Conservation (phyloP, 2,329 filamentous ascomycete genomes). For the Onygenales sp. region DNA sequence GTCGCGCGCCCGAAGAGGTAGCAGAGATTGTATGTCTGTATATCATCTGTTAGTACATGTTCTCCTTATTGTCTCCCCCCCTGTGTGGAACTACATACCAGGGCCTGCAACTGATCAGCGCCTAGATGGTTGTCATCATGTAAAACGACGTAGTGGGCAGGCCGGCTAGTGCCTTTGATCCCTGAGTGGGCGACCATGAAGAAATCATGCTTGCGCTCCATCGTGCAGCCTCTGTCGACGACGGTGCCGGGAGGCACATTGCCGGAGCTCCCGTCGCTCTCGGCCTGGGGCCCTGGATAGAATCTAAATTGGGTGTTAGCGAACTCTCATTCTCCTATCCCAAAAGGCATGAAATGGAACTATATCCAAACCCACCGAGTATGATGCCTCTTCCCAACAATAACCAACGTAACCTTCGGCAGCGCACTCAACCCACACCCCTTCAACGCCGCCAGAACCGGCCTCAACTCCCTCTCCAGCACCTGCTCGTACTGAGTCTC, state of each 20-base stretch:
- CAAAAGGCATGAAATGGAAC: no score
- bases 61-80: no score
- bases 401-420: slow-evolving; percentile 61
- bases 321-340: no score
- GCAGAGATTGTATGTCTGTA: slow-evolving; percentile 47
- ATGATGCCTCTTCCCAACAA: slow-evolving; percentile 83
- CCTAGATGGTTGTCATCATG: slow-evolving; percentile 46
- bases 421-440: slow-evolving; percentile 43
- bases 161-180: slow-evolving; percentile 71
- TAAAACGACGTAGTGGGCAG: slow-evolving; percentile 72
- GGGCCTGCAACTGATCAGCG: slow-evolving; percentile 41
- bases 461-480: slow-evolving; percentile 53
- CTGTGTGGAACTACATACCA: slow-evolving; percentile 2
- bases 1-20: slow-evolving; percentile 78
- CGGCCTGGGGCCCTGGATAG: slow-evolving; percentile 52
- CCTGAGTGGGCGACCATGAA: slow-evolving; percentile 73
- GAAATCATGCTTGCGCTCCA: slow-evolving; percentile 68
- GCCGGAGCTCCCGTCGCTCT: slow-evolving; percentile 41
- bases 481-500: slow-evolving; percentile 72
- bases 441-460: slow-evolving; percentile 49
- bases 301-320: slow-evolving; percentile 36
- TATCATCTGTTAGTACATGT: slow-evolving; percentile 46
- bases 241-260: slow-evolving; percentile 70
- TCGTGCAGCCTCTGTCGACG: slow-evolving; percentile 74
- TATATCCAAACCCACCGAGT: slow-evolving; percentile 42